A percentile compares a stretch with the other conserved stretches of the same genome.
Evolutionary conservation across 148 eudicot species (phyloP).

Genomic region (Dysphania ambrosioides): DNA sequence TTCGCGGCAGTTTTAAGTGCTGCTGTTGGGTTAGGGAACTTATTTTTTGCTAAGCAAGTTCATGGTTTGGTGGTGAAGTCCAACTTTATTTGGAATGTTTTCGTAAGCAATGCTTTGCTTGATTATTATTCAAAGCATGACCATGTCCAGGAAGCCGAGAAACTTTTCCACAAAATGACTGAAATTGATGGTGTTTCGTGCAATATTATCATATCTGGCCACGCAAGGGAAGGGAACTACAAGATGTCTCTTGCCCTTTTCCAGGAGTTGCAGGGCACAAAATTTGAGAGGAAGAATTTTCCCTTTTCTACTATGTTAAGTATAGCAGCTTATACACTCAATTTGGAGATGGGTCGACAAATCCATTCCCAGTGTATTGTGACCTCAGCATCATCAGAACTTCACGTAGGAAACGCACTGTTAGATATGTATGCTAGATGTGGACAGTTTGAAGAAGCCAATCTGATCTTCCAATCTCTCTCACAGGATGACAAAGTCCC

Average conservation of each 20-base stretch:
- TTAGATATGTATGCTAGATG: constrained; percentile 86
- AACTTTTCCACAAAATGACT: constrained; percentile 58
- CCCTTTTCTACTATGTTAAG: constrained; percentile 69
- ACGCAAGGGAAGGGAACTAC: constrained; percentile 46
- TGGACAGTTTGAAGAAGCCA: constrained; percentile 54
- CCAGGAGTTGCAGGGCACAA: constrained; percentile 36
- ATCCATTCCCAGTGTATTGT: constrained; percentile 66
- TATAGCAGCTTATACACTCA: constrained; percentile 44
- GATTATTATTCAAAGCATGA: constrained; percentile 70
- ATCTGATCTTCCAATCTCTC: constrained; percentile 40
- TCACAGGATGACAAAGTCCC: constrained; percentile 46
- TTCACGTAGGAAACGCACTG: constrained; percentile 55
- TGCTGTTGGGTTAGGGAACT: constrained; percentile 41
- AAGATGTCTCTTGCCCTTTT: constrained; percentile 49
- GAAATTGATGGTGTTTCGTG: constrained; percentile 64
- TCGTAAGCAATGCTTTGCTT: constrained; percentile 59
- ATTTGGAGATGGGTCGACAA: constrained; percentile 58
- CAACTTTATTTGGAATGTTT: constrained; percentile 53
- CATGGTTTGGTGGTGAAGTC: constrained; percentile 54
- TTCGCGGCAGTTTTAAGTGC: constrained; percentile 69
- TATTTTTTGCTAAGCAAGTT: constrained; percentile 53
- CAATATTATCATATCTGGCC: constrained; percentile 57
- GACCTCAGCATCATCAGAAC: constrained; percentile 41
- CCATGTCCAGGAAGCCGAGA: constrained; percentile 31
- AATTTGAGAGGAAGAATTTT: constrained; percentile 45